Evolutionary conservation across 208 protist genomes (phyloP), one percentile per base, ranked within the genome.

Genomic region (Lotmaria passim): DNA sequence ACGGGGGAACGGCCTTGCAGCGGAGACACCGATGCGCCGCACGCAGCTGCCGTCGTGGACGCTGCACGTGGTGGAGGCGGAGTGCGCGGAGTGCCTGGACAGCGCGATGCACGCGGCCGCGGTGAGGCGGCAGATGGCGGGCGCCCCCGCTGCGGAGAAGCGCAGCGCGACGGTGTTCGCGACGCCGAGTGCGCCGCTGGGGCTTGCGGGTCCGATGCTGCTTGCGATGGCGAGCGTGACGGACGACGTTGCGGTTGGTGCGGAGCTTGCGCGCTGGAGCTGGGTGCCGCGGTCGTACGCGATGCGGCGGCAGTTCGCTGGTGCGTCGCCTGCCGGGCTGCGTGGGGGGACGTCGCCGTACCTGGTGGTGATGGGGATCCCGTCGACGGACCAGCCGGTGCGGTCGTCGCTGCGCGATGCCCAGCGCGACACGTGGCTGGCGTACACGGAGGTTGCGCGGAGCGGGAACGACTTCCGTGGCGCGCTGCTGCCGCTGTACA

Each of bases 171-270:
- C 24, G 11, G 41, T 26, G 67, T 73, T 39, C 47, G 67, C 53
- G 33, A 63, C 67, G 33, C 31, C 33, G 21, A 44, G 30, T 5
- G 56, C 67, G 6, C 46, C 55, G 43, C 67, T 71, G 0, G 65
- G 65, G 15, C 55, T 48, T 31, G 43, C 59, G 21, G 65, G 65
- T 31, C 67, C 67, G 34, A 63, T 65, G 53, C 56, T 65, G 31
- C 30, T 65, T 21, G 67, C 56, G 38, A 73, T 65, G 57, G 26
- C 46, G 46, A 73, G 67, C 67, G 67, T 65, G 38, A 65, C 67
- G 43, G 67, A 73, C 58, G 67, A 65, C 51, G 39, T 73, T 2
- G 43, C 43, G 31, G 57, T 58, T 43, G 44, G 31, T 5, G 44
- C 36, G 23, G 67, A 73, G 67, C 34, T 65, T 17, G 26, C 55